These are phyloP conservation scores for Metschnikowia dekortorum DNA, from an alignment of 805 yeast species.

Conservation along the genomic window DNA sequence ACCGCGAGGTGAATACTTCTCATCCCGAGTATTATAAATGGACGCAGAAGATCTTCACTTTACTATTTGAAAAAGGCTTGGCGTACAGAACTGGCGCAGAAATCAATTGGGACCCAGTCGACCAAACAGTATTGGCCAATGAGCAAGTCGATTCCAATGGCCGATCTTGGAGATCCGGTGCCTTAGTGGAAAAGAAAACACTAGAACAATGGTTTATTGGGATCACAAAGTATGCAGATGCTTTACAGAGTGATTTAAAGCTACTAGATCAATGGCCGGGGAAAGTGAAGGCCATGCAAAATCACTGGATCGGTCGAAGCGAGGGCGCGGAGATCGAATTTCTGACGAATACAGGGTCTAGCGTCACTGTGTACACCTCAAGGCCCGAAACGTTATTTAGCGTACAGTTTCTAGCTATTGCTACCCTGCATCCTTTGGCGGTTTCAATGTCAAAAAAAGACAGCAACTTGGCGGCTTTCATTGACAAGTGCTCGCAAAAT, in stretches of 20 bases:
- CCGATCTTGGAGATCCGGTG: slow-evolving; percentile 95
- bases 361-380: slow-evolving; percentile 69
- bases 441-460: slow-evolving; percentile 34
- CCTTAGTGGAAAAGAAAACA: slow-evolving; percentile 75
- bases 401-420: slow-evolving; percentile 77
- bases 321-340: slow-evolving; percentile 71
- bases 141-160: slow-evolving; percentile 95
- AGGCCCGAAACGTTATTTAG: slow-evolving; percentile 84
- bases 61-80: slow-evolving; percentile 67
- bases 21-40: slow-evolving; percentile 83
- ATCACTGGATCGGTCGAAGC: slow-evolving; percentile 90
- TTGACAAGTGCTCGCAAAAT: slow-evolving; percentile 47
- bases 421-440: slow-evolving; percentile 66
- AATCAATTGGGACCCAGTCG: slow-evolving; percentile 98
- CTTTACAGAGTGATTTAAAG: slow-evolving; percentile 60
- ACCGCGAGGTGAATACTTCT: slow-evolving; percentile 81
- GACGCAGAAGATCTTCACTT: slow-evolving; percentile 82
- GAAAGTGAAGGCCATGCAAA: slow-evolving; percentile 86
- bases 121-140: slow-evolving; percentile 87
- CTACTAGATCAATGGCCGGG: slow-evolving; percentile 75
- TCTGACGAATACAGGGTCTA: slow-evolving; percentile 19
- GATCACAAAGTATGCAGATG: slow-evolving; percentile 76
- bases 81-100: slow-evolving; percentile 86
- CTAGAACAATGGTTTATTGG: slow-evolving; percentile 93
- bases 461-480: slow-evolving; percentile 41